phyloP scores from a whole-genome alignment of 768 basidiomycete species.

The Boletus vermiculosoides region DNA sequence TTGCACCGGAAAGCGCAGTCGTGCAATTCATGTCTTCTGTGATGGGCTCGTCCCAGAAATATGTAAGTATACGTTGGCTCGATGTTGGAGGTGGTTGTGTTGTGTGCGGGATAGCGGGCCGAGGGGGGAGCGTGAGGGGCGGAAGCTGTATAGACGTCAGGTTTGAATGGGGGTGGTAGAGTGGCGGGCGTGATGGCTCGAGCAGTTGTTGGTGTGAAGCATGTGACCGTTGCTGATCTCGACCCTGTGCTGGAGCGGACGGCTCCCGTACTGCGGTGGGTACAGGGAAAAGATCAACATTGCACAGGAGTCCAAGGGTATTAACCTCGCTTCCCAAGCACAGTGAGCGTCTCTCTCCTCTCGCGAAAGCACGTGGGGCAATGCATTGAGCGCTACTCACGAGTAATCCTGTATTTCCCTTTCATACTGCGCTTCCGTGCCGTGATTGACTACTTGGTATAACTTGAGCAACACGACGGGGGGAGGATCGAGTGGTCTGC shows the following conservation, averaged over 20 bases:
- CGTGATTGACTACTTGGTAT: conserved; percentile 44
- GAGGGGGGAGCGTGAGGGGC: conserved; percentile 19
- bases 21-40: conserved; percentile 47
- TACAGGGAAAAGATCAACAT: conserved; percentile 74
- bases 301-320: conserved; percentile 68
- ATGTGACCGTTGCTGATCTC: conserved; percentile 16
- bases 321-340: conserved; percentile 51
- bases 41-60: conserved; percentile 40
- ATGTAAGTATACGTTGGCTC: conserved; percentile 42
- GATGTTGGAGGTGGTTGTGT: conserved; percentile 11
- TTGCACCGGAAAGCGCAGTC: conserved; percentile 57
- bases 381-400: conserved; percentile 30
- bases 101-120: conserved; percentile 3
- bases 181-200: conserved; percentile 10
- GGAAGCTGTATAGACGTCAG: conserved; percentile 22
- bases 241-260: conserved; percentile 1
- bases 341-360: conserved; percentile 1
- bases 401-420: conserved; percentile 51
- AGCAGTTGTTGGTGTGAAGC: conserved; percentile 1
- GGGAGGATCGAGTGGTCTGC: conserved; percentile 68
- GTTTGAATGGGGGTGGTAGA: conserved; percentile 16
- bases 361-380: neutral
- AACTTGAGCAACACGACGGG: conserved; percentile 55
- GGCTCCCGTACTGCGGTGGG: conserved; percentile 25
- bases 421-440: conserved; percentile 41